These are phyloP conservation scores for Trichoderma breve DNA, from an alignment of 2,329 filamentous ascomycete genomes.

Conservation along the genomic window DNA sequence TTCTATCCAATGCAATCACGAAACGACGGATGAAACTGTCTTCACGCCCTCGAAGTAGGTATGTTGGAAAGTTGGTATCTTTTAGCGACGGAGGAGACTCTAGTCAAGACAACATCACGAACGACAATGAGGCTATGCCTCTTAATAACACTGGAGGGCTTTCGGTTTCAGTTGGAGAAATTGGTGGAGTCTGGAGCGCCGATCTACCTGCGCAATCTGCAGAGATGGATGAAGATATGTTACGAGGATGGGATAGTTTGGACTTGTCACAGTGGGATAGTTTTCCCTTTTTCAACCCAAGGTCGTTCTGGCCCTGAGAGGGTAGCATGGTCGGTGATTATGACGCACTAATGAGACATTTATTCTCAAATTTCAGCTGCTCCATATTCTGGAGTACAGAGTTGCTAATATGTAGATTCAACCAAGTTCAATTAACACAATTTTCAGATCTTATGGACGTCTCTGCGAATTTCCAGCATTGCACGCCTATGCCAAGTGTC, in stretches of 20 bases:
- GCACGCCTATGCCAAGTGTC: background rate
- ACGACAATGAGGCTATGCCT: background rate
- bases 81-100: slow-evolving; percentile 13
- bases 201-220: slow-evolving; percentile 8
- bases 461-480: background rate
- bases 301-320: slow-evolving; percentile 7
- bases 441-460: background rate
- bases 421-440: background rate
- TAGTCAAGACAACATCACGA: background rate
- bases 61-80: slow-evolving; percentile 31
- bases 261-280: slow-evolving; percentile 35
- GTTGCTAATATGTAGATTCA: background rate
- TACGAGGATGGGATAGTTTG: slow-evolving; percentile 32
- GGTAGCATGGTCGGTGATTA: too few relatives aligned
- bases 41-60: slow-evolving; percentile 27
- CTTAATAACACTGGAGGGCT: background rate
- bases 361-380: too few relatives aligned
- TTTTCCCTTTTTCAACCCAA: slow-evolving; percentile 26
- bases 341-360: background rate
- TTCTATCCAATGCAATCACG: slow-evolving; percentile 44
- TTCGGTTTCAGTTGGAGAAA: background rate
- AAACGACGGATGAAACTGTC: slow-evolving; percentile 36
- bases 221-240: slow-evolving; percentile 22
- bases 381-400: background rate
- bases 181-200: slow-evolving; percentile 16